Conservation (phyloP, 164 flowering plant genomes). For the Berberis vulgaris region DNA sequence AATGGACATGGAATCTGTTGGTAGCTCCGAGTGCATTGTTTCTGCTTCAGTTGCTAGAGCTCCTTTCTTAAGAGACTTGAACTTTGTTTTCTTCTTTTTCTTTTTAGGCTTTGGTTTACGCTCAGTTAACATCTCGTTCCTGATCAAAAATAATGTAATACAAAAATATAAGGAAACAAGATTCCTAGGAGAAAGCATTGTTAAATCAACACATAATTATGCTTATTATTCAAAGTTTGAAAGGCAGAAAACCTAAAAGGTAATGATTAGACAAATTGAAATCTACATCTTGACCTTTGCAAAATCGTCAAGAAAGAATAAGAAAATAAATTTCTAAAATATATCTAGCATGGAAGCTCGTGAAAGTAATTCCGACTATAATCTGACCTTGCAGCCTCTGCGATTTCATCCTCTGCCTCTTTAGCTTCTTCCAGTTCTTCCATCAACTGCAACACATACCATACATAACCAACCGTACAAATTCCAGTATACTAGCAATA, state of each 20-base stretch:
- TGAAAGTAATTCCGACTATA: background rate
- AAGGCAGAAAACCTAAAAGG: no score
- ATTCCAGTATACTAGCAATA: background rate
- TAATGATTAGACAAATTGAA: no score
- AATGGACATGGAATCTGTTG: conserved; percentile 32
- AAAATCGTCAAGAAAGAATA: no score
- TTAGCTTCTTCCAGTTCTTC: conserved; percentile 79
- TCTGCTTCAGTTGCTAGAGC: conserved; percentile 54
- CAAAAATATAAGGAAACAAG: no score
- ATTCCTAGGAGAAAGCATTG: no score
- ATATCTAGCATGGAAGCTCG: no score
- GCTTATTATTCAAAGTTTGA: no score
- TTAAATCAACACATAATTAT: no score
- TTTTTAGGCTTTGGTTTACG: conserved; percentile 52
- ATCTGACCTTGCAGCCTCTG: conserved; percentile 40
- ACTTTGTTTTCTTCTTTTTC: background rate
- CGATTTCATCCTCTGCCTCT: conserved; percentile 40
- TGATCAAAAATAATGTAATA: conserved; percentile 14
- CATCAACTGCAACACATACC: conserved; percentile 42
- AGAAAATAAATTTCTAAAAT: no score
- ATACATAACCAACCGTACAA: background rate
- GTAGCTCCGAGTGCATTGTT: conserved; percentile 29
- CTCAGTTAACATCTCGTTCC: conserved; percentile 35
- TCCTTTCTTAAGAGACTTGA: conserved; percentile 27
- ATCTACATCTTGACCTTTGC: no score